Percentiles rank a stretch among this genome's conserved stretches.
phyloP scores from a whole-genome alignment of 306 rosid genomes.

The Malus orientalis region DNA sequence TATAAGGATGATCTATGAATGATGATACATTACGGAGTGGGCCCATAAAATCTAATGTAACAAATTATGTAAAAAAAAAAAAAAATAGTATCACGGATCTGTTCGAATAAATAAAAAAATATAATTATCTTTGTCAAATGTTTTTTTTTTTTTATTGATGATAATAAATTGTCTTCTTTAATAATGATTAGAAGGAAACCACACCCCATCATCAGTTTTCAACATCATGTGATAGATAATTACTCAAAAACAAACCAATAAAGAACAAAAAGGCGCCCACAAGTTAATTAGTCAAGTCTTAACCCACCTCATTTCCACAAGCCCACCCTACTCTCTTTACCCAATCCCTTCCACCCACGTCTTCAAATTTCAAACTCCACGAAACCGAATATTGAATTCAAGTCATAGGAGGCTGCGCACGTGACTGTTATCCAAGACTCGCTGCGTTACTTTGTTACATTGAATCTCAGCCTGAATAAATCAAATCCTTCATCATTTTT shows the following conservation, averaged over 20 bases:
- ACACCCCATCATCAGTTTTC: neutral
- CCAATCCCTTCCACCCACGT: neutral
- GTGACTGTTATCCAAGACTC: conserved; percentile 13
- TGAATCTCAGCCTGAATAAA: neutral
- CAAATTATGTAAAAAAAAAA: too few species aligned
- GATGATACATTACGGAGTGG: too few species aligned
- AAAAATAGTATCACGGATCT: too few species aligned
- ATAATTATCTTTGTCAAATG: neutral
- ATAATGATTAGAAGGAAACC: neutral
- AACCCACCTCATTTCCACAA: neutral
- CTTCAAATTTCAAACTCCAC: neutral
- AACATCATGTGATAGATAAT: neutral
- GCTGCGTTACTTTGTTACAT: neutral
- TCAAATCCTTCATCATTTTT: neutral
- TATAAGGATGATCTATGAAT: too few species aligned
- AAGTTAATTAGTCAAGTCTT: neutral
- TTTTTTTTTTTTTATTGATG: neutral
- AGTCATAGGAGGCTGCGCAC: conserved; percentile 50
- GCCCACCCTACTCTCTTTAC: neutral
- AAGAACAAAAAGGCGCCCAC: neutral
- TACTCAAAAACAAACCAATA: neutral
- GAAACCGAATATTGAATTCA: neutral
- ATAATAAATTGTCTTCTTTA: too few species aligned
- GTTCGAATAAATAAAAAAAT: neutral
- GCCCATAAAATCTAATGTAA: too few species aligned